phyloP scores from a whole-genome alignment of 257 asterid species.

The Solanum rostratum region DNA sequence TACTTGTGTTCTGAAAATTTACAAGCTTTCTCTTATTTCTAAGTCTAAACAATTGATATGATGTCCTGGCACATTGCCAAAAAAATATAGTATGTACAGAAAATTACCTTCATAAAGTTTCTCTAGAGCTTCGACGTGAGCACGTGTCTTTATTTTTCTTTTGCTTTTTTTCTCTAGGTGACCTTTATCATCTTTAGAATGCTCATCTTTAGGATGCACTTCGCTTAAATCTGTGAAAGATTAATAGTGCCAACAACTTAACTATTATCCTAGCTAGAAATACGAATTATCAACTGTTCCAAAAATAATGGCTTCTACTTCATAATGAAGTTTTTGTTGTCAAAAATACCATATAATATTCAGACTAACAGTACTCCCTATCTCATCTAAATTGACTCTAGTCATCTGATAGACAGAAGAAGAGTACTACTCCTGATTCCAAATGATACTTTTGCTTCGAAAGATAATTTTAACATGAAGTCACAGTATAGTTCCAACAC shows the following conservation, averaged over 20 bases:
- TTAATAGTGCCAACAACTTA: neutral
- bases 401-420: neutral
- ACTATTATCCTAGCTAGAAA: neutral
- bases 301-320: neutral
- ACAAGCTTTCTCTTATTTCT: neutral
- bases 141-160: slow-evolving; percentile 55
- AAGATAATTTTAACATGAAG: neutral
- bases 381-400: neutral
- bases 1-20: slow-evolving; percentile 64
- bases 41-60: neutral
- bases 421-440: neutral
- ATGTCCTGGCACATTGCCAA: neutral
- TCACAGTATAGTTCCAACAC: neutral
- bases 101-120: slow-evolving; percentile 46
- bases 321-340: too few species aligned
- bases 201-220: too few species aligned
- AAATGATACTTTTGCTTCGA: neutral
- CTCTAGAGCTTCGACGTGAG: slow-evolving; percentile 60
- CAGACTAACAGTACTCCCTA: neutral
- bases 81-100: neutral
- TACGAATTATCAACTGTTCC: neutral
- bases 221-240: slow-evolving; percentile 26
- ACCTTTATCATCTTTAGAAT: slow-evolving; percentile 53
- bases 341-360: neutral
- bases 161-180: slow-evolving; percentile 48